Base-by-base conservation (phyloP, 495 filamentous ascomycete species). In the Hypoxylon fragiforme region DNA sequence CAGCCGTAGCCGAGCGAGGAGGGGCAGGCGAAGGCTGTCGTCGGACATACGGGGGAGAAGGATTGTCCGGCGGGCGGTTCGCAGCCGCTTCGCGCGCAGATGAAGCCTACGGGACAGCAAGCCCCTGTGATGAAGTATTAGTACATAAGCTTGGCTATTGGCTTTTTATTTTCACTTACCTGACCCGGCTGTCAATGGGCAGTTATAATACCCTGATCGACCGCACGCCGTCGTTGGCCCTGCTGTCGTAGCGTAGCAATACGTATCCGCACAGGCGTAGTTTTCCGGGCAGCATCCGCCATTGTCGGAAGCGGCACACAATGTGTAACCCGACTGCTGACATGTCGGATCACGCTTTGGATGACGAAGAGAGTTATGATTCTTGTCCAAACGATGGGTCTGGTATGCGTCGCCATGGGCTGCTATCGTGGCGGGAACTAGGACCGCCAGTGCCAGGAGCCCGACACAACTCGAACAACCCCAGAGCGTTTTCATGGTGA, bases 211-310 rank as follows among this genome's bases (percentile, higher is more conserved):
- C 13, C 62, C 68, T 32, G 34, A 21, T n/a, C 14, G 50, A 0
- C 67, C 70, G 35, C 66, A 68, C 6, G 69, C 73, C n/a, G 71
- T 56, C 11, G 70, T 61, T 28, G 67, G 54, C 9, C 66, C 71
- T 20, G 69, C 60, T 9, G 73, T 75, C 20, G 73, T 76, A 40
- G 73, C 69, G 41, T 69, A 72, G 41, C 76, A 78, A 11, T 65
- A 71, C 12, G 74, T 67, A 28, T 61, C 61, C n/a, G 54, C 72
- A 52, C 76, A 78, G 2, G 50, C 68, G 50, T 76, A 78, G 6
- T 57, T 52, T 9, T 65, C 57, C 2, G 73, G 74, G 38, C 76
- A 78, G 37, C 76, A 78, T 26, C 69, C 70, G 28, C 76, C 76
- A 37, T 64, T 52, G 19, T 67, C 35, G 0, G 67, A 64, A 7